A percentile compares a stretch with the other conserved stretches of the same genome.
Conservation (phyloP, 208 protist species). For the Trypanosomatidae sp. region DNA sequence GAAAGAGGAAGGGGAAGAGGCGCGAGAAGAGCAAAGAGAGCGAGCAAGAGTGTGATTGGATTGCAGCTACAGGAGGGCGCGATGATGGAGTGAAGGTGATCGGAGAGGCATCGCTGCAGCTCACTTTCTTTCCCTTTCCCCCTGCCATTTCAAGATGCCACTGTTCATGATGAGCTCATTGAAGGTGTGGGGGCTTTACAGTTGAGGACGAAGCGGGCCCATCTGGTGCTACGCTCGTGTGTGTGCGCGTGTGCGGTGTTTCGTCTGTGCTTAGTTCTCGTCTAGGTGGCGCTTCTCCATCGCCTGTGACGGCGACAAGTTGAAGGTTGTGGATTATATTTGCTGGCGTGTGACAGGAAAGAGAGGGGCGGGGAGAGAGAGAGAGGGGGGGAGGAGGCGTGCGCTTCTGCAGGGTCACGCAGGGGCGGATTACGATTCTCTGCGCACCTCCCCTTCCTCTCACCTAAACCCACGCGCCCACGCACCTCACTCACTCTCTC, state of each 20-base stretch:
- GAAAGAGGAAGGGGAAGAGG: neutral
- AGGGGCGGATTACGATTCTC: no score
- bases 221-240: neutral
- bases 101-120: neutral
- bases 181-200: neutral
- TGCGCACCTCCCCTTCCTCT: no score
- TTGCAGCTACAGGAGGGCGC: neutral
- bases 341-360: neutral
- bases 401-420: no score
- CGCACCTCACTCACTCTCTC: no score
- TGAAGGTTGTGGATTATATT: neutral
- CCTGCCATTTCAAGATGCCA: neutral
- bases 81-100: neutral
- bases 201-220: neutral
- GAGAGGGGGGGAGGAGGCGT: no score
- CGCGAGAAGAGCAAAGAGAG: neutral
- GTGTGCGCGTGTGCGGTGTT: neutral
- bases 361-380: neutral
- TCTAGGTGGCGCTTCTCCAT: neutral
- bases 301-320: neutral
- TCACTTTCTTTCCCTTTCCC: neutral
- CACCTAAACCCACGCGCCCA: no score
- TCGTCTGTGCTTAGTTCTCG: neutral
- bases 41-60: neutral
- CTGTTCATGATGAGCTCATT: neutral